phyloP scores from a whole-genome alignment of 768 basidiomycete species.

The Royoungia palumana region DNA sequence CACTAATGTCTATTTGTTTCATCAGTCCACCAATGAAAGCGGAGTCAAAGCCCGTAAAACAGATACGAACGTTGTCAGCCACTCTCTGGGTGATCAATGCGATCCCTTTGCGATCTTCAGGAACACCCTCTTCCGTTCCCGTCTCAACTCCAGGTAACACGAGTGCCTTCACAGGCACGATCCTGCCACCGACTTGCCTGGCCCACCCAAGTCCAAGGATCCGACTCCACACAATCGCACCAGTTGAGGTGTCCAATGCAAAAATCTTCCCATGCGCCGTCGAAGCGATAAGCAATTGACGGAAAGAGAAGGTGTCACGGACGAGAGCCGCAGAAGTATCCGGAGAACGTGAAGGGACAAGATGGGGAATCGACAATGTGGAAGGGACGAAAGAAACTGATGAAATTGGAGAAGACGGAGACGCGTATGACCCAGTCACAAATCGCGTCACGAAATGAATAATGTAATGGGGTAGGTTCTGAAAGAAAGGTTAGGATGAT shows the following conservation, averaged over 20 bases:
- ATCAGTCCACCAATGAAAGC: slow-evolving; percentile 5
- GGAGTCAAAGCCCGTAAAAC: not conserved
- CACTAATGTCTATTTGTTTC: slow-evolving; percentile 45
- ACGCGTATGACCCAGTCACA: slow-evolving; percentile 61
- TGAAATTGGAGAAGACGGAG: slow-evolving; percentile 38
- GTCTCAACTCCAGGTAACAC: slow-evolving; percentile 34
- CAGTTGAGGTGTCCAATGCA: slow-evolving; percentile 77
- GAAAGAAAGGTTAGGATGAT: not conserved
- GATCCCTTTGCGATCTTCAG: slow-evolving; percentile 42
- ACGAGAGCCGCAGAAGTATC: slow-evolving; percentile 39
- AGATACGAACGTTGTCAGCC: slow-evolving; percentile 54
- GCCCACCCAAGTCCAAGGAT: slow-evolving; percentile 74
- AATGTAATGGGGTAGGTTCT: slow-evolving; percentile 73
- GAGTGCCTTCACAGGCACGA: slow-evolving; percentile 62
- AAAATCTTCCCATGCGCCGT: slow-evolving; percentile 74
- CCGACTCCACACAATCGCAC: slow-evolving; percentile 75
- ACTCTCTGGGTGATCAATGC: slow-evolving; percentile 59
- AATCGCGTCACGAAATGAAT: slow-evolving; percentile 68
- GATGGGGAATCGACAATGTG: slow-evolving; percentile 17
- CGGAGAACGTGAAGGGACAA: slow-evolving; percentile 22
- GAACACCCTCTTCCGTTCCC: slow-evolving; percentile 19
- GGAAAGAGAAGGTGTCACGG: slow-evolving; percentile 83
- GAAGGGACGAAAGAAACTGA: not conserved
- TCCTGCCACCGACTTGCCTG: slow-evolving; percentile 48
- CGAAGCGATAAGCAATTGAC: slow-evolving; percentile 74